Evolutionary conservation across 257 asterid species (phyloP).

Genomic region (Solanum lycopersicoides): DNA sequence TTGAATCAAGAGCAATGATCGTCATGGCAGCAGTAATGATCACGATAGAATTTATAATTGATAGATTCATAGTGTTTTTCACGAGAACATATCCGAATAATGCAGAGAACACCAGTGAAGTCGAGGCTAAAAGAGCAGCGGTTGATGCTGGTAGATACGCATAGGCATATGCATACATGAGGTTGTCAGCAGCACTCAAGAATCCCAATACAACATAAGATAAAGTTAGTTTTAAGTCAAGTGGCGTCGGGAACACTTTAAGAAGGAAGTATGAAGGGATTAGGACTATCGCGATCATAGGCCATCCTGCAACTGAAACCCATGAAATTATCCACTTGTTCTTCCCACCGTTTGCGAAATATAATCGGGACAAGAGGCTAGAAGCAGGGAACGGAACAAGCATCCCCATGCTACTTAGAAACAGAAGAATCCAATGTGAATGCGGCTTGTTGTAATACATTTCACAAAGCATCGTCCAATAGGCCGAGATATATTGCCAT

Average conservation of each 20-base stretch:
- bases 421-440: constrained; percentile 70
- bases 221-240: constrained; percentile 34
- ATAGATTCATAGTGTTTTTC: constrained; percentile 67
- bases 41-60: constrained; percentile 48
- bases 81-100: constrained; percentile 69
- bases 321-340: constrained; percentile 92
- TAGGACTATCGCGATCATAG: constrained; percentile 49
- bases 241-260: constrained; percentile 53
- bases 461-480: constrained; percentile 17
- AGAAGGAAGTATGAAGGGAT: constrained; percentile 50
- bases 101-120: constrained; percentile 61
- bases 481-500: constrained; percentile 16
- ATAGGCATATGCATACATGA: constrained; percentile 87
- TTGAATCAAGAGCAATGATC: constrained; percentile 73
- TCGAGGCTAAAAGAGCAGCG: constrained; percentile 75
- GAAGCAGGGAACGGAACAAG: constrained; percentile 82
- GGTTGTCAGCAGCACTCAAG: constrained; percentile 73
- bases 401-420: constrained; percentile 57
- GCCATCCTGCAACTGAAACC: constrained; percentile 98
- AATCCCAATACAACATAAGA: constrained; percentile 62
- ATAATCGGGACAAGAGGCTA: constrained; percentile 77
- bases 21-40: constrained; percentile 77
- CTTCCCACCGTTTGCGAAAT: constrained; percentile 69
- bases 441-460: constrained; percentile 46
- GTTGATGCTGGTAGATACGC: constrained; percentile 93